These are phyloP conservation scores for Solanum virginianum DNA, from an alignment of 257 asterid species.

Conservation along the genomic window DNA sequence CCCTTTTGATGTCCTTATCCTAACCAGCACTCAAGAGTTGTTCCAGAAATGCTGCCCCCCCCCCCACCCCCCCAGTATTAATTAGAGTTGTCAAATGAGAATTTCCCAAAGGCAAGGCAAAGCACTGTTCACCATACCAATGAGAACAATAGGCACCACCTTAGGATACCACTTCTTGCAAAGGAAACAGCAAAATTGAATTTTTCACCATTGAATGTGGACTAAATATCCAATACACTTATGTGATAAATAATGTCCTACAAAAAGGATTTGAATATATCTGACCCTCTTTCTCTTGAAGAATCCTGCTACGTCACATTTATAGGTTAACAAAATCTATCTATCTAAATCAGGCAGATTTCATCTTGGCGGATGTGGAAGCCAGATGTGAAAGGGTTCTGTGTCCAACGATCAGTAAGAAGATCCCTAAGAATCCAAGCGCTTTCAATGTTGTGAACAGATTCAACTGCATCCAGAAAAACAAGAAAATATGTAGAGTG, in stretches of 20 bases:
- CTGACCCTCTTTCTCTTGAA: background rate
- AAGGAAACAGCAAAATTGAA: background rate
- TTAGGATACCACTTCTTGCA: background rate
- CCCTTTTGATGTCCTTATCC: too few relatives aligned
- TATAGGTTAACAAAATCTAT: background rate
- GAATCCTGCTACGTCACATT: background rate
- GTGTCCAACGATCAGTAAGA: constrained; percentile 87
- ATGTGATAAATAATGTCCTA: background rate
- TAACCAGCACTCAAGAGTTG: too few relatives aligned
- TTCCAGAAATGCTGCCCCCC: too few relatives aligned
- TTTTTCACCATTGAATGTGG: background rate
- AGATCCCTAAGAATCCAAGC: constrained; percentile 72
- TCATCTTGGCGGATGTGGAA: constrained; percentile 66
- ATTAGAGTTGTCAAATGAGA: background rate
- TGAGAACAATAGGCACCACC: background rate
- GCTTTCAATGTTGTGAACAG: constrained; percentile 81
- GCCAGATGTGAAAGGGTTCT: constrained; percentile 88
- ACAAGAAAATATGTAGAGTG: background rate
- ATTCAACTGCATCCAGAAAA: constrained; percentile 56
- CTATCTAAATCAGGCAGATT: constrained; percentile 41
- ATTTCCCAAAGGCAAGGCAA: background rate
- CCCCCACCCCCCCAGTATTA: background rate
- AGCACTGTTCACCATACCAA: background rate
- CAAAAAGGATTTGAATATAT: background rate
- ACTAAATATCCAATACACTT: background rate